These are phyloP conservation scores for Beauveria brongniartii DNA, from an alignment of 2,329 filamentous ascomycete genomes.

Conservation along the genomic window DNA sequence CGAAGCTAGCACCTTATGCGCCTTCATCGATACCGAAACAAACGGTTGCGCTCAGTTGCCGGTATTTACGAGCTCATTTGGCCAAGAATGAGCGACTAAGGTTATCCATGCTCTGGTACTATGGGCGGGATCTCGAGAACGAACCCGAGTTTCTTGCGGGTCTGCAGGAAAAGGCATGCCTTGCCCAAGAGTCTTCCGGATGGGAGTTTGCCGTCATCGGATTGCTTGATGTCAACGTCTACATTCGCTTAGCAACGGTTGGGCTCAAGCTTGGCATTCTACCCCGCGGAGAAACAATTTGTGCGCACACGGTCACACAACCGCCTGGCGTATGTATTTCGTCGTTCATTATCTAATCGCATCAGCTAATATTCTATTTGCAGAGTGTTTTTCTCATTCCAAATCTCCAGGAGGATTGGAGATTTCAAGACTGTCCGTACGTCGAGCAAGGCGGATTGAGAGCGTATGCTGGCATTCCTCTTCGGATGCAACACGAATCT, in stretches of 20 bases:
- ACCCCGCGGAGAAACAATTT: slow-evolving; percentile 36
- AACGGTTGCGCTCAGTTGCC: neutral
- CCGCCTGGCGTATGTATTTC: slow-evolving; percentile 19
- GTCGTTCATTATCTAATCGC: neutral
- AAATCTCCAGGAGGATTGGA: slow-evolving; percentile 35
- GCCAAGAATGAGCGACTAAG: slow-evolving; percentile 23
- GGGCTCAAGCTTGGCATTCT: slow-evolving; percentile 33
- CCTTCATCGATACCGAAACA: neutral
- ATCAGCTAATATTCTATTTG: neutral
- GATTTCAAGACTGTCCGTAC: slow-evolving; percentile 32
- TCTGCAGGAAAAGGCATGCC: slow-evolving; percentile 32
- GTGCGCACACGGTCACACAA: slow-evolving; percentile 35
- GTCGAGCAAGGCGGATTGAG: slow-evolving; percentile 31
- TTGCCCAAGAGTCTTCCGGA: slow-evolving; percentile 32
- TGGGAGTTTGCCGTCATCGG: slow-evolving; percentile 40
- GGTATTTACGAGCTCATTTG: slow-evolving; percentile 19
- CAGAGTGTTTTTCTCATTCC: slow-evolving; percentile 32
- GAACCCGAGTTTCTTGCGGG: slow-evolving; percentile 32
- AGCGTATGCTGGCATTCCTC: slow-evolving; percentile 33
- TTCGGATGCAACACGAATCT: slow-evolving; percentile 30
- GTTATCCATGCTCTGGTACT: slow-evolving; percentile 34
- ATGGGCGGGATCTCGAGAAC: slow-evolving; percentile 29
- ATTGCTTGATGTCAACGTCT: slow-evolving; percentile 33
- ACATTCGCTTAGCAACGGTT: slow-evolving; percentile 32
- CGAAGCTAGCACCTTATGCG: neutral